Percentiles rank a stretch among this genome's conserved stretches.
Evolutionary conservation across 2,329 filamentous ascomycete genomes (phyloP).

Genomic region (Septoria petroselini): DNA sequence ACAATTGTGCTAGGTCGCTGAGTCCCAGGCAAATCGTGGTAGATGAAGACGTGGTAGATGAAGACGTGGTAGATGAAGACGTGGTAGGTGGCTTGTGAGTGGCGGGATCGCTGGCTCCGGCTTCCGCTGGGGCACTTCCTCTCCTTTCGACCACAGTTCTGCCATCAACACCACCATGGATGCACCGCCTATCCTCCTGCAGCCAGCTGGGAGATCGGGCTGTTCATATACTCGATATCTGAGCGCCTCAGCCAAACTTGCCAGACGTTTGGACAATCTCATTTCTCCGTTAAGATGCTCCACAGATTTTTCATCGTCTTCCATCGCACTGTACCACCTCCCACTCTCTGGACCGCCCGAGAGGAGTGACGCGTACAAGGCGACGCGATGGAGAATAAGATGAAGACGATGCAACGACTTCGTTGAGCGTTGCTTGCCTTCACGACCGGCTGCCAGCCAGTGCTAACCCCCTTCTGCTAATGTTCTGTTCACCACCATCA

Average conservation of each 20-base stretch:
- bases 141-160: constrained; percentile 5
- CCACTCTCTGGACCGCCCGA: too few species aligned
- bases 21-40: too few species aligned
- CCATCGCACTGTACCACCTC: constrained; percentile 10
- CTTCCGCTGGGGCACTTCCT: background rate
- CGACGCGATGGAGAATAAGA: constrained; percentile 8
- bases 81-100: background rate
- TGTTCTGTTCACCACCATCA: constrained; percentile 9
- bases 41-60: too few species aligned
- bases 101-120: background rate
- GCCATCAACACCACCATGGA: constrained; percentile 12
- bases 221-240: constrained; percentile 12
- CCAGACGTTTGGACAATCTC: constrained; percentile 15
- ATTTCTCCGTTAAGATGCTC: constrained; percentile 12
- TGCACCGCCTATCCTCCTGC: constrained; percentile 7
- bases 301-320: constrained; percentile 17
- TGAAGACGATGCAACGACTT: constrained; percentile 14
- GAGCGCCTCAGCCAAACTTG: constrained; percentile 3
- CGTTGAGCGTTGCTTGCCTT: constrained; percentile 6
- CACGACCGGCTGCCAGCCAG: background rate
- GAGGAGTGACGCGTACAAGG: too few species aligned
- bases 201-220: constrained; percentile 6
- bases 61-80: background rate
- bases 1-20: too few species aligned
- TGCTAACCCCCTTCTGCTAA: constrained; percentile 2